Percentiles rank a stretch among this genome's conserved stretches.
These are phyloP conservation scores for Chaetomium strumarium DNA, from an alignment of 2,329 filamentous ascomycete species.

Conservation along the genomic window DNA sequence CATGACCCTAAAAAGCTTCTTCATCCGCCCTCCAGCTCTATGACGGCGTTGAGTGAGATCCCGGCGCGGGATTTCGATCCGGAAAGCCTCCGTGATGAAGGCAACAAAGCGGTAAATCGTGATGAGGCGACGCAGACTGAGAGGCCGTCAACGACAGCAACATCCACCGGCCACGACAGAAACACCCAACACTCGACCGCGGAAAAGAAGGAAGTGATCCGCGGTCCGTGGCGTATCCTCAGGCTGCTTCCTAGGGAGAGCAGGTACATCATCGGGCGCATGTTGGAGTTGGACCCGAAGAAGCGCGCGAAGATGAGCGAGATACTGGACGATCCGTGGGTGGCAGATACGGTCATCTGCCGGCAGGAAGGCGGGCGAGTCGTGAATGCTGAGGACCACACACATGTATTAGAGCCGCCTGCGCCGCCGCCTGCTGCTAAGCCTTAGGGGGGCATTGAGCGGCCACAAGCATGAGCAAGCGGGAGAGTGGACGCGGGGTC, in stretches of 20 bases:
- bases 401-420: slow-evolving; percentile 76
- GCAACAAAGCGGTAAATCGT: slow-evolving; percentile 8
- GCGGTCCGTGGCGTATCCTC: slow-evolving; percentile 85
- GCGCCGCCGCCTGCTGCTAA: slow-evolving; percentile 24
- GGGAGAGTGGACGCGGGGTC: neutral
- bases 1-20: slow-evolving; percentile 53
- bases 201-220: slow-evolving; percentile 71
- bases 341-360: slow-evolving; percentile 79
- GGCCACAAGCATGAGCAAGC: too few relatives aligned
- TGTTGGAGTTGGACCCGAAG: slow-evolving; percentile 84
- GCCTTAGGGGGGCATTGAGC: neutral
- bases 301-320: slow-evolving; percentile 80
- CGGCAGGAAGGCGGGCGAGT: slow-evolving; percentile 70
- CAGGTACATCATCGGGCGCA: slow-evolving; percentile 80
- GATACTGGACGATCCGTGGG: slow-evolving; percentile 83
- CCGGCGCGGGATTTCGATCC: slow-evolving; percentile 24
- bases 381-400: slow-evolving; percentile 68
- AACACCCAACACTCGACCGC: slow-evolving; percentile 18
- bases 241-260: slow-evolving; percentile 84
- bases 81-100: slow-evolving; percentile 8
- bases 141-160: slow-evolving; percentile 5
- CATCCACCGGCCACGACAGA: slow-evolving; percentile 19
- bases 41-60: slow-evolving; percentile 37
- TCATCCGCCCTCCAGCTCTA: slow-evolving; percentile 40
- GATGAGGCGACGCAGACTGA: slow-evolving; percentile 15